Evolutionary conservation across 2,329 filamentous ascomycete species (phyloP).

Genomic region (Diaporthe destruens): DNA sequence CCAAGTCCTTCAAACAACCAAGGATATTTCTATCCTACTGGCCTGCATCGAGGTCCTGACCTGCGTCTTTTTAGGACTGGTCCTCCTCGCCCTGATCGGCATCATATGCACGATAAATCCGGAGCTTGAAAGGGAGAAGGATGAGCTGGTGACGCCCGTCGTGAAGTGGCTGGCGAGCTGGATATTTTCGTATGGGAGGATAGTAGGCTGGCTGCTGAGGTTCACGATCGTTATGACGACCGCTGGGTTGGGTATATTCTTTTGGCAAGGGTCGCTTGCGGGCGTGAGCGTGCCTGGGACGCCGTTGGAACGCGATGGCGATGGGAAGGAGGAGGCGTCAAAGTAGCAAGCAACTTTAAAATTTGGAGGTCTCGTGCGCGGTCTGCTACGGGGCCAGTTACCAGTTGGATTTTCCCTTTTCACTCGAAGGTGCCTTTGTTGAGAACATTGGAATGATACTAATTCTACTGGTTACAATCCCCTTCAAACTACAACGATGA

Average conservation of each 20-base stretch:
- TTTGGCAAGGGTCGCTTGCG: conserved; percentile 36
- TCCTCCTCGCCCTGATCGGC: conserved; percentile 37
- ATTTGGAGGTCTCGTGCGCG: no score
- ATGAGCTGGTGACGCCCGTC: conserved; percentile 37
- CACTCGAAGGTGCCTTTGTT: no score
- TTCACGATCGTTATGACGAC: conserved; percentile 10
- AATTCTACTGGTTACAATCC: not conserved
- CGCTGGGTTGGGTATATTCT: conserved; percentile 32
- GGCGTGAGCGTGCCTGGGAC: conserved; percentile 35
- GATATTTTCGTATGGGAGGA: conserved; percentile 37
- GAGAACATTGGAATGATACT: not conserved
- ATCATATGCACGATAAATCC: conserved; percentile 39
- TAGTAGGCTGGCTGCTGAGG: conserved; percentile 34
- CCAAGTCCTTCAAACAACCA: conserved; percentile 41
- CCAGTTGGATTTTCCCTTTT: not conserved
- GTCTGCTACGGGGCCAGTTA: no score
- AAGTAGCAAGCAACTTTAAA: not conserved
- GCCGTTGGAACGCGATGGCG: conserved; percentile 14
- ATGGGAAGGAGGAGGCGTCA: not conserved
- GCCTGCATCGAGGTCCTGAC: conserved; percentile 40
- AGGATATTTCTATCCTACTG: conserved; percentile 41
- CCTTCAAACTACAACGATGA: no score
- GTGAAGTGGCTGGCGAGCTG: conserved; percentile 40
- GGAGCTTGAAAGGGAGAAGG: conserved; percentile 29
- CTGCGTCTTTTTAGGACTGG: conserved; percentile 33